Conservation (phyloP, 1,284 basidiomycete genomes). For the Cutaneotrichosporon cutaneum region DNA sequence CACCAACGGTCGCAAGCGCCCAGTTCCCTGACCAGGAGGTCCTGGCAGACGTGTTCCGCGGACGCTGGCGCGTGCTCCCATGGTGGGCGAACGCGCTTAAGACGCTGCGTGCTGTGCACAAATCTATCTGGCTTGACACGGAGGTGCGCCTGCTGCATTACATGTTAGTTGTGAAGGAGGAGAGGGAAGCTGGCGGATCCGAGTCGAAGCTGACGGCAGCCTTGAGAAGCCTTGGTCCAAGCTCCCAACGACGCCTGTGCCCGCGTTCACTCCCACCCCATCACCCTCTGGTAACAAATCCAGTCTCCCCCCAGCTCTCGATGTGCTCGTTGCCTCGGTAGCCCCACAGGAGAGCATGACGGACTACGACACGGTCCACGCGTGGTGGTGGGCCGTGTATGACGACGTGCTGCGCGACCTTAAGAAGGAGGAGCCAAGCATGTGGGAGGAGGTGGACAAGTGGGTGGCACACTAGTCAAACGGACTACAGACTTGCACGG, state of each 20-base stretch:
- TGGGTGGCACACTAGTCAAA: conserved; percentile 29
- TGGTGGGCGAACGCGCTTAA: conserved; percentile 57
- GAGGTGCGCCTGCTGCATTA: conserved; percentile 53
- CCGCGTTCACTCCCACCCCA: not conserved
- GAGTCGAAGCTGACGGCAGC: conserved; percentile 27
- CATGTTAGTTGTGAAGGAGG: conserved; percentile 42
- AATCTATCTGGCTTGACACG: conserved; percentile 52
- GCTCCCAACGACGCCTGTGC: conserved; percentile 19
- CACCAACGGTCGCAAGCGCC: conserved; percentile 67
- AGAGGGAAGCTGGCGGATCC: not conserved
- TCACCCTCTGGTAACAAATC: conserved; percentile 5
- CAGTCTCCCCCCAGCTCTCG: conserved; percentile 33
- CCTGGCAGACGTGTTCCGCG: conserved; percentile 73
- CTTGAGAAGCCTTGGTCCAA: conserved; percentile 52
- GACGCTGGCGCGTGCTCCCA: conserved; percentile 54
- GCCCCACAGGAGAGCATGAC: conserved; percentile 35
- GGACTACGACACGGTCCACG: conserved; percentile 44
- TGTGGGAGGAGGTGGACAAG: conserved; percentile 42
- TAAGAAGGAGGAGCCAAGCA: conserved; percentile 31
- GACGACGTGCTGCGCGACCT: conserved; percentile 45
- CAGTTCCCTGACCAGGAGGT: conserved; percentile 92
- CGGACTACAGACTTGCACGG: too few species aligned
- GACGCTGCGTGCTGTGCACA: conserved; percentile 52
- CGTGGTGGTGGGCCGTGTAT: conserved; percentile 54
- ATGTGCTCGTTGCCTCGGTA: conserved; percentile 30